phyloP scores from a whole-genome alignment of 352 stramenopile genomes.

The Globisporangium polare region DNA sequence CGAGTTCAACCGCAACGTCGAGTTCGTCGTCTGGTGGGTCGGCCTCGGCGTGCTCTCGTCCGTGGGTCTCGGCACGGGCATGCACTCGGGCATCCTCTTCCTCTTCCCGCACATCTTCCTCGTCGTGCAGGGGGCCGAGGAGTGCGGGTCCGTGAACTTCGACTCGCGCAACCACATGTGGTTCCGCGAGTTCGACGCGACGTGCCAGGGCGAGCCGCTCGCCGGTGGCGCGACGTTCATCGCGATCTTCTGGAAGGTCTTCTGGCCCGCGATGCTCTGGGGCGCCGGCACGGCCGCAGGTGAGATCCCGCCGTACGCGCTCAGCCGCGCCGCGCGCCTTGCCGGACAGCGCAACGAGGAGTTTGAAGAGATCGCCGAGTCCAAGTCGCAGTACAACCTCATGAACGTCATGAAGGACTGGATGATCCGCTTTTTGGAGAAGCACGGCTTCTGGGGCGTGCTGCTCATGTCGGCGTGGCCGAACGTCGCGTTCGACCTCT shows the following conservation, averaged over 20 bases:
- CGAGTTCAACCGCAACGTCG: constrained; percentile 77
- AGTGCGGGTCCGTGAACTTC: constrained; percentile 87
- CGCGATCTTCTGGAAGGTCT: constrained; percentile 89
- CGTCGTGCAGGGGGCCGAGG: constrained; percentile 84
- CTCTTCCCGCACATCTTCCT: constrained; percentile 95
- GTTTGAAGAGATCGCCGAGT: constrained; percentile 85
- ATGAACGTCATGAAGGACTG: constrained; percentile 91
- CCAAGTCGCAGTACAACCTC: constrained; percentile 82
- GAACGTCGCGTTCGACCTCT: constrained; percentile 94
- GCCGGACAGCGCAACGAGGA: constrained; percentile 87
- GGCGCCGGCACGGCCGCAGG: constrained; percentile 91
- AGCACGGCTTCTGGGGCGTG: constrained; percentile 91
- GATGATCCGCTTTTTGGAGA: constrained; percentile 92
- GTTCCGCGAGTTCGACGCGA: constrained; percentile 82
- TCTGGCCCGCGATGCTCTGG: constrained; percentile 89
- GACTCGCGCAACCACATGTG: constrained; percentile 88
- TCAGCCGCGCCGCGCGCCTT: constrained; percentile 84
- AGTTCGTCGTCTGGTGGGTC: constrained; percentile 93
- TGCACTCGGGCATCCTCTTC: constrained; percentile 94
- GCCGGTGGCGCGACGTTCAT: constrained; percentile 67
- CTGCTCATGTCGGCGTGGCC: constrained; percentile 93
- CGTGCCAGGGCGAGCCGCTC: constrained; percentile 43
- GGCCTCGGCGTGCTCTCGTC: constrained; percentile 92
- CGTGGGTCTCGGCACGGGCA: constrained; percentile 91
- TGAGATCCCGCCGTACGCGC: constrained; percentile 92